These are phyloP conservation scores for Wickerhamiella kazuoi DNA, from an alignment of 805 yeast genomes.

Conservation along the genomic window DNA sequence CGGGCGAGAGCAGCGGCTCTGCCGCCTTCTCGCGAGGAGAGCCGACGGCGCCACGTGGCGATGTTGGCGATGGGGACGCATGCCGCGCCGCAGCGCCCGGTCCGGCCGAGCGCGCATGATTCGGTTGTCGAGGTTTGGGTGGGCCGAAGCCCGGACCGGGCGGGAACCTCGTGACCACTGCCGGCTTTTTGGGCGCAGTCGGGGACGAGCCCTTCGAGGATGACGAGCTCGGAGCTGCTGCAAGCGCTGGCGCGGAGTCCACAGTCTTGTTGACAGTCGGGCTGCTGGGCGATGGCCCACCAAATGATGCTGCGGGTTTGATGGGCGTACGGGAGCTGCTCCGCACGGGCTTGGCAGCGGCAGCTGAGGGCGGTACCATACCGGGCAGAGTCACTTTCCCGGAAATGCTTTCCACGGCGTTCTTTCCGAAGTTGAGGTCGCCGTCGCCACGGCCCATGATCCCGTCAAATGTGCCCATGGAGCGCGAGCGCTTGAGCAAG, in stretches of 20 bases:
- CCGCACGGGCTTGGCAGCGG: not conserved
- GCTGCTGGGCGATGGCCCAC: not conserved
- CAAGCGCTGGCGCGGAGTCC: not conserved
- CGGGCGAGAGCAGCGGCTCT: not conserved
- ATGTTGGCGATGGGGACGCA: not conserved
- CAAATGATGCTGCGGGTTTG: not conserved
- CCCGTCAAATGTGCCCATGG: constrained; percentile 8
- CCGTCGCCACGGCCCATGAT: not conserved
- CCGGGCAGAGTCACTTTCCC: constrained; percentile 2
- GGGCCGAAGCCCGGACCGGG: not conserved
- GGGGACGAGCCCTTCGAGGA: not conserved
- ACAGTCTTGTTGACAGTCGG: no score
- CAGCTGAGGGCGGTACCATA: not conserved
- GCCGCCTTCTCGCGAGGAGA: not conserved
- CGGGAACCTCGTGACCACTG: not conserved
- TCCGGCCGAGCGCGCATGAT: not conserved
- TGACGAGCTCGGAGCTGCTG: not conserved
- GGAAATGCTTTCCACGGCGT: constrained; percentile 7
- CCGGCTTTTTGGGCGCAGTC: not conserved
- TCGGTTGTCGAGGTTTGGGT: constrained; percentile 2
- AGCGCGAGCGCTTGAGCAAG: constrained; percentile 7
- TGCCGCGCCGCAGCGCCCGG: no score
- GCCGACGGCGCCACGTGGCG: not conserved
- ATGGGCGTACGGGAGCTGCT: not conserved
- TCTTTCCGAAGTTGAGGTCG: constrained; percentile 3